Evolutionary conservation across 2,329 filamentous ascomycete species (phyloP).

Genomic region (Talaromyces sp.): DNA sequence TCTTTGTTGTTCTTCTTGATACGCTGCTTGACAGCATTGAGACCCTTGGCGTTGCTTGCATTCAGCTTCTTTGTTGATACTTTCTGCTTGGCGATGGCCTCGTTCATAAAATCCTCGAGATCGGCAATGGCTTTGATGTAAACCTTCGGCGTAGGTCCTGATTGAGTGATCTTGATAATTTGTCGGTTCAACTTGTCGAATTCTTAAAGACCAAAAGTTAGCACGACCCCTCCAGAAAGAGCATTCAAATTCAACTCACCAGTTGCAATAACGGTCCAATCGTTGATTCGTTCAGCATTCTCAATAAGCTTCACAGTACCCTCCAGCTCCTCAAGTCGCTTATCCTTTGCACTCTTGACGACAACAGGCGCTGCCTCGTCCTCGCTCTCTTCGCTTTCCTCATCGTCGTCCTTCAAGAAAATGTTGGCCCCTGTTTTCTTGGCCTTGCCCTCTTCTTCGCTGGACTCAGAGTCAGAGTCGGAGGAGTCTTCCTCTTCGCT

Average conservation of each 20-base stretch:
- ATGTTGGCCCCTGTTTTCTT: slow-evolving; percentile 66
- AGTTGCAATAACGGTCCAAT: slow-evolving; percentile 88
- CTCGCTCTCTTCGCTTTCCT: slow-evolving; percentile 68
- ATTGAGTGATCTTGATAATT: slow-evolving; percentile 69
- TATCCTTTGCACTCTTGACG: slow-evolving; percentile 97
- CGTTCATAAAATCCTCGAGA: slow-evolving; percentile 89
- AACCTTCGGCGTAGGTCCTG: slow-evolving; percentile 75
- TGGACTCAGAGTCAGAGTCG: slow-evolving; percentile 48
- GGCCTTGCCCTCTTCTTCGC: slow-evolving; percentile 48
- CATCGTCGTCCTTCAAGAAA: slow-evolving; percentile 75
- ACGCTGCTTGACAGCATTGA: slow-evolving; percentile 96
- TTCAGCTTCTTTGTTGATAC: slow-evolving; percentile 98
- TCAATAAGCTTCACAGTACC: slow-evolving; percentile 84
- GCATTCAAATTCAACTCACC: slow-evolving; percentile 52
- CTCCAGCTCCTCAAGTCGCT: slow-evolving; percentile 90
- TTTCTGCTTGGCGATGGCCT: slow-evolving; percentile 92
- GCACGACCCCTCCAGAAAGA: background rate
- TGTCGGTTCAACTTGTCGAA: slow-evolving; percentile 93
- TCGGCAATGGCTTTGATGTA: slow-evolving; percentile 93
- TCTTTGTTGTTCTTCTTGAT: slow-evolving; percentile 99
- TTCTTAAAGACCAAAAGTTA: slow-evolving; percentile 48
- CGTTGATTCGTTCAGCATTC: slow-evolving; percentile 94
- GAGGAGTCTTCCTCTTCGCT: slow-evolving; percentile 48
- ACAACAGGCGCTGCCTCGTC: slow-evolving; percentile 80
- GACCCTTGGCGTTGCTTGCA: slow-evolving; percentile 82